phyloP scores from a whole-genome alignment of 2,329 filamentous ascomycete species.

The Chaetomiaceae sp. region DNA sequence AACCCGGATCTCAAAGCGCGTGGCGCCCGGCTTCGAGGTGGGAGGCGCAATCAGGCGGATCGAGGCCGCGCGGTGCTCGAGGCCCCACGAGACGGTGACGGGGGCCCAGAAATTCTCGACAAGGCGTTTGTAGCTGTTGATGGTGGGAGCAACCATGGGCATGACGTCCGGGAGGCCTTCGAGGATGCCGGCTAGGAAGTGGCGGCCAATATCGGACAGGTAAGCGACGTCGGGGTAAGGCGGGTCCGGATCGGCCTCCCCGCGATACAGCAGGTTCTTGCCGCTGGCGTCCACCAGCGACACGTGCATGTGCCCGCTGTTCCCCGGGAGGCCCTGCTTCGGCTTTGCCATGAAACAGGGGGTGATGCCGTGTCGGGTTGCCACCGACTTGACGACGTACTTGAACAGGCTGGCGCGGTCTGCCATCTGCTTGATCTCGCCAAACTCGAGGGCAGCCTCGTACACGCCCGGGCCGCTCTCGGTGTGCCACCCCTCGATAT shows the following conservation, averaged over 20 bases:
- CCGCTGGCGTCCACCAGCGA: conserved; percentile 77
- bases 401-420: conserved; percentile 93
- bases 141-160: conserved; percentile 87
- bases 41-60: conserved; percentile 87
- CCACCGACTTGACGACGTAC: conserved; percentile 85
- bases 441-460: conserved; percentile 90
- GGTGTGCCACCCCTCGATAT: conserved; percentile 93
- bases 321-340: conserved; percentile 81
- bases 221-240: conserved; percentile 70
- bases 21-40: conserved; percentile 76
- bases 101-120: conserved; percentile 99
- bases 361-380: conserved; percentile 82
- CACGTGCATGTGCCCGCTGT: conserved; percentile 93
- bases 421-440: conserved; percentile 82
- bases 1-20: conserved; percentile 87
- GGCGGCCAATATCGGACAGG: conserved; percentile 81
- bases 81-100: conserved; percentile 93
- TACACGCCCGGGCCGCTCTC: conserved; percentile 92
- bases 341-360: conserved; percentile 99
- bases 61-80: conserved; percentile 90
- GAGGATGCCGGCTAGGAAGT: conserved; percentile 88
- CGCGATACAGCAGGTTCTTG: conserved; percentile 78
- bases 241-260: conserved; percentile 64
- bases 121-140: conserved; percentile 97
- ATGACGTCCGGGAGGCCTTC: conserved; percentile 90